phyloP scores from a whole-genome alignment of 2,329 filamentous ascomycete genomes.

The Cadophora gregata region DNA sequence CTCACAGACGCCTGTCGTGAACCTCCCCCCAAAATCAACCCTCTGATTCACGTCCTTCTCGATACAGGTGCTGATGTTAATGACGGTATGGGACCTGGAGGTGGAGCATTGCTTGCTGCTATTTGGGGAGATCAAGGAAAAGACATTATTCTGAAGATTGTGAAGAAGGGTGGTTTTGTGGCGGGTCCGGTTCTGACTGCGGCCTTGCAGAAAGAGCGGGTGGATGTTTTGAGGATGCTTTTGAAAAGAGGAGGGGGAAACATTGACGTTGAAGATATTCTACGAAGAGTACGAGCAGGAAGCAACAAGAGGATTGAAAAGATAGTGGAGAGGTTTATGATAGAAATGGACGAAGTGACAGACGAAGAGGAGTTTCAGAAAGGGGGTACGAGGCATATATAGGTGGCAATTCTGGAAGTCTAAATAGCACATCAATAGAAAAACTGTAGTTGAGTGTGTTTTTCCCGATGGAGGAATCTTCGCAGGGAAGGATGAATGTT shows the following conservation, averaged over 20 bases:
- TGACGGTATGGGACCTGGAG: conserved; percentile 6
- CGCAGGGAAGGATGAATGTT: too few relatives aligned
- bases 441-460: too few relatives aligned
- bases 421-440: not conserved
- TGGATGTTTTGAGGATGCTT: not conserved
- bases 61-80: conserved; percentile 8
- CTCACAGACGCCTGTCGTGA: not conserved
- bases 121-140: not conserved
- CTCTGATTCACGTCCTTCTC: not conserved
- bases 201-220: not conserved
- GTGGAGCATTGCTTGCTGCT: conserved; percentile 4
- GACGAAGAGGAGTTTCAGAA: not conserved
- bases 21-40: not conserved
- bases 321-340: not conserved
- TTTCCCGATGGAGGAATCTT: too few relatives aligned
- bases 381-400: not conserved
- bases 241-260: not conserved
- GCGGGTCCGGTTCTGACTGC: not conserved
- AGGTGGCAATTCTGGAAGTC: not conserved
- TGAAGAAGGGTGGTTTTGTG: not conserved
- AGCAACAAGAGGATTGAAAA: not conserved
- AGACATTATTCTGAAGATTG: not conserved
- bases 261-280: not conserved
- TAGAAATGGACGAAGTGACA: not conserved
- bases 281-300: not conserved